A percentile compares a stretch with the other conserved stretches of the same genome.
These are phyloP conservation scores for Volvariella volvacea DNA, from an alignment of 1,284 basidiomycete species.

Conservation along the genomic window DNA sequence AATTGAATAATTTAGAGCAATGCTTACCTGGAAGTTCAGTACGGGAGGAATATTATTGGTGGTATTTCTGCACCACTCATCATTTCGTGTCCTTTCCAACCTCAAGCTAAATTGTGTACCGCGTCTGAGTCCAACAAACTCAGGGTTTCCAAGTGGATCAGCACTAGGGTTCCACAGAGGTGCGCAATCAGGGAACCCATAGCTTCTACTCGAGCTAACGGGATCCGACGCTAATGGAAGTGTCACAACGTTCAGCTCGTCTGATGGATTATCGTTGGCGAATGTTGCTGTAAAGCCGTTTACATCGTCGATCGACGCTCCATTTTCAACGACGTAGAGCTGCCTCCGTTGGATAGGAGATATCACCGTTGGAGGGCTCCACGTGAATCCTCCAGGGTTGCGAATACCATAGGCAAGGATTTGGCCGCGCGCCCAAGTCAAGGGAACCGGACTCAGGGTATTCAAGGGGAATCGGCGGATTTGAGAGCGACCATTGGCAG, in stretches of 20 bases:
- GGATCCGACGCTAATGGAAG: conserved; percentile 10
- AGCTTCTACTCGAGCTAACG: conserved; percentile 13
- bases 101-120: conserved; percentile 30
- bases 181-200: conserved; percentile 32
- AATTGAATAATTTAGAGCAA: not conserved
- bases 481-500: conserved; percentile 27
- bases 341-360: conserved; percentile 9
- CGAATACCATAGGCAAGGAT: conserved; percentile 35
- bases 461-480: conserved; percentile 20
- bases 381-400: conserved; percentile 36
- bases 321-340: conserved; percentile 35
- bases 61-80: conserved; percentile 23
- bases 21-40: conserved; percentile 26
- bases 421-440: conserved; percentile 21
- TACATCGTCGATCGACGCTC: conserved; percentile 32
- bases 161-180: conserved; percentile 30
- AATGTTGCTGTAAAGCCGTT: conserved; percentile 27
- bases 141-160: conserved; percentile 25
- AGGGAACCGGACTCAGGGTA: not conserved
- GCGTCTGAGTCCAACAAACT: conserved; percentile 19
- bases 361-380: too few species aligned
- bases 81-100: conserved; percentile 20
- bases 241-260: conserved; percentile 27
- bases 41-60: conserved; percentile 28
- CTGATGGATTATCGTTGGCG: conserved; percentile 37